Evolutionary conservation across 768 basidiomycete species (phyloP), one percentile per base, ranked within the genome.

Genomic region (Candolleomyces efflorescens): DNA sequence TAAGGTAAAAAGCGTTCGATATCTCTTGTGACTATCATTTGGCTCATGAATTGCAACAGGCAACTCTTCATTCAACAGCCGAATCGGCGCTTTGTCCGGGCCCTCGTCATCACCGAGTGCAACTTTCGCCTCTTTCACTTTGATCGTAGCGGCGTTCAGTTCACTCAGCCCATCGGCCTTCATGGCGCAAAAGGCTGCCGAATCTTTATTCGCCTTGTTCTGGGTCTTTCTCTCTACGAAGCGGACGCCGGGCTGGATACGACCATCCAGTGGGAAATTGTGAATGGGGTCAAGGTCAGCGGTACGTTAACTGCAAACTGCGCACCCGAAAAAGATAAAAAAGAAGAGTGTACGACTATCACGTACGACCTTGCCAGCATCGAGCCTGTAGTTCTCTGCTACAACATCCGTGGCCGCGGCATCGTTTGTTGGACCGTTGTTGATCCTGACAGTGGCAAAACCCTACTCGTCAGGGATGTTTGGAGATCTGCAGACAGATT

Each of bases 41-140:
- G n/a, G n/a, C n/a, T n/a, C n/a, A n/a, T n/a, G n/a, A 44, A 13
- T 50, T 6, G 12, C 24, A 11, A 41, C 32, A 53, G 56, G 13
- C 56, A 57, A 24, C 13, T 57, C 17, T 46, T 51, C 37, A 22
- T 18, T 44, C 49, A 43, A 3, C 56, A 57, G 27, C 49, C 56
- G 6, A 51, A 50, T 13, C 41, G 56, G 2, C 6, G n/a, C 5
- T 57, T 57, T 17, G 37, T 37, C n/a, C 2, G 56, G 10, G n/a
- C 23, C 12, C 48, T 57, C 49, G 20, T 51, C 38, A 17, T 57
- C 37, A 51, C 48, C 2, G 43, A 45, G 15, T 43, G 26, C 5
- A 10, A 9, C 18, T 24, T 57, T n/a, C 56, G 49, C 5, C 41
- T 57, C 23, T 17, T 51, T 15, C 56, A 57, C 22, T 57, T 22